Base-by-base conservation (phyloP, 768 basidiomycete genomes). In the Gymnopilus dilepis region DNA sequence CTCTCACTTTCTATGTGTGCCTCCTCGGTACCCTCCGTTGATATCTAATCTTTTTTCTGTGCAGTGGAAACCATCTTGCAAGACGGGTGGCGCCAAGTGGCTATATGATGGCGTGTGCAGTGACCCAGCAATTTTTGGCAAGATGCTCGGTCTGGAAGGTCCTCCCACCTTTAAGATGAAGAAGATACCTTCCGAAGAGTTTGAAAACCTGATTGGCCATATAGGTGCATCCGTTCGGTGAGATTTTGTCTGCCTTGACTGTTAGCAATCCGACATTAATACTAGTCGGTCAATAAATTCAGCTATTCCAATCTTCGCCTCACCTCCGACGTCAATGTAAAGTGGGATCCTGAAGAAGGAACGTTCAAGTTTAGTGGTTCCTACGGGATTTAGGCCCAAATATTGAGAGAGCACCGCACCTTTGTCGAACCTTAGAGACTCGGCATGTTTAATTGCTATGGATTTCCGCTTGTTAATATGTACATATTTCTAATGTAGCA, bases 341-440 rank as follows among this genome's bases (percentile, higher is more conserved):
- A 76, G 54, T 84, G 81, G 72, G 59, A 62, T 11, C 74, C 76
- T 0, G 79, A 78, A 7, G 73, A 78, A 15, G 82, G 83, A n/a
- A 82, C 84, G 54, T 85, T 86, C 76, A 85, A 85, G 69, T 80
- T 84, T 67, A 86, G 81, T 62, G 83, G 84, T 21, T 72, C 78
- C 9, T 83, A 85, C 62, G 82, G 82, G 40, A 65, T 68, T 59
- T 73, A 60, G 59, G 22, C 34, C 30, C 17, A 41, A n/a, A n/a
- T 41, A 41, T n/a, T 47, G 24, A 47, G 45, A 26, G 45, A 26
- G 24, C 12, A 8, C 8, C 34, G 15, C 11, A 37, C 34, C 34
- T 37, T 11, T 37, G 15, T 37, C 34, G 9, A 45, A 45, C 24
- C 19, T 22, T 47, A 24, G 26, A 24, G 21, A 47, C n/a, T n/a